These are phyloP conservation scores for Globisporangium ultimum DNA, from an alignment of 352 stramenopile genomes.

Conservation along the genomic window DNA sequence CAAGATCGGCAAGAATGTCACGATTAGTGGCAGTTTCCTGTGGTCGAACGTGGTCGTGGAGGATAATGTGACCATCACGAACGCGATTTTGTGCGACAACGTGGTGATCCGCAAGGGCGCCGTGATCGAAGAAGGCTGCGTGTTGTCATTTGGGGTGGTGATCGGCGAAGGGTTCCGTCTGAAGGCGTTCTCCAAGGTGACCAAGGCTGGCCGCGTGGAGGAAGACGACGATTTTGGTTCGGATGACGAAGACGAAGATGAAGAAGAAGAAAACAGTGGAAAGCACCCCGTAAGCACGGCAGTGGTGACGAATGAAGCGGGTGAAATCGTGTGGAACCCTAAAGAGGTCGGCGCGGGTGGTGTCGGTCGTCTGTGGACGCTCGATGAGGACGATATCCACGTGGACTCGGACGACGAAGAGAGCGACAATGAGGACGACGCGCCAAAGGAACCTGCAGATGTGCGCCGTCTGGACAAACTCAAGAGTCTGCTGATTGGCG, in stretches of 20 bases:
- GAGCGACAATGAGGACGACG: conserved; percentile 43
- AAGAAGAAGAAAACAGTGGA: conserved; percentile 15
- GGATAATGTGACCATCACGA: conserved; percentile 67
- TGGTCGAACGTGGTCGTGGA: conserved; percentile 84
- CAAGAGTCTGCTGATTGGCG: conserved; percentile 67
- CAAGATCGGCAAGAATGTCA: conserved; percentile 65
- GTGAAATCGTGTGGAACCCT: conserved; percentile 49
- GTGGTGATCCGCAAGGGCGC: conserved; percentile 71
- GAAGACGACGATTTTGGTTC: conserved; percentile 75
- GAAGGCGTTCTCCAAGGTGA: conserved; percentile 79
- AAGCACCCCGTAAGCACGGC: neutral
- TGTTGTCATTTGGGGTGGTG: conserved; percentile 80
- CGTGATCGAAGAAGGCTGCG: conserved; percentile 62
- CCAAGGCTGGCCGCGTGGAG: conserved; percentile 46
- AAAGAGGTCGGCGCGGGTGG: conserved; percentile 66
- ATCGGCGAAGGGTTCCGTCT: conserved; percentile 75
- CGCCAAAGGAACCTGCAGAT: conserved; percentile 22
- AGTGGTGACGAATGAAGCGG: conserved; percentile 2
- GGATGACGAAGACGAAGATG: conserved; percentile 47
- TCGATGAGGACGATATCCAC: conserved; percentile 82
- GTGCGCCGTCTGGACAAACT: conserved; percentile 54
- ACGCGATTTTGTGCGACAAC: conserved; percentile 83
- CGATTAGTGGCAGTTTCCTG: conserved; percentile 71
- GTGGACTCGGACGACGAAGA: conserved; percentile 62
- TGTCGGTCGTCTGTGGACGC: conserved; percentile 74